Evolutionary conservation across 2,329 filamentous ascomycete genomes (phyloP).

Genomic region (Fonsecaea pugnacius): DNA sequence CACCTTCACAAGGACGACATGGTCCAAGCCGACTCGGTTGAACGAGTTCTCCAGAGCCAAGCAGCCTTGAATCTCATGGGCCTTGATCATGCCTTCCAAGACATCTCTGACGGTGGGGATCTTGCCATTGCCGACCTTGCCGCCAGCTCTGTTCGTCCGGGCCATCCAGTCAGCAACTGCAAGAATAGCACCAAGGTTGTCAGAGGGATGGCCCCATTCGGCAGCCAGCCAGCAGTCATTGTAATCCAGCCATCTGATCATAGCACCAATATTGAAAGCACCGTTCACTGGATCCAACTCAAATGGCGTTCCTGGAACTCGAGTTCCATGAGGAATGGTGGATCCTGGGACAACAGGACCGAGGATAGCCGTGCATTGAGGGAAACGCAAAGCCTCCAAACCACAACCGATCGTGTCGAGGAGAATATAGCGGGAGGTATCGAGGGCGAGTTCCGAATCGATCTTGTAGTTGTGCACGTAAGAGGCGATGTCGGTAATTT

Average conservation of each 20-base stretch:
- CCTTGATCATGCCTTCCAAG: slow-evolving; percentile 97
- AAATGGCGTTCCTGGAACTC: slow-evolving; percentile 88
- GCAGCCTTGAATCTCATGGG: slow-evolving; percentile 98
- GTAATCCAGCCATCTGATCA: slow-evolving; percentile 99
- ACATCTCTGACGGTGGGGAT: slow-evolving; percentile 87
- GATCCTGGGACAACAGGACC: slow-evolving; percentile 91
- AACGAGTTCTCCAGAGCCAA: slow-evolving; percentile 96
- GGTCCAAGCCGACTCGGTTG: slow-evolving; percentile 98
- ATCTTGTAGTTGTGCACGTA: slow-evolving; percentile 94
- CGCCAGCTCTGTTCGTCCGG: slow-evolving; percentile 86
- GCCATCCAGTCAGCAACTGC: slow-evolving; percentile 97
- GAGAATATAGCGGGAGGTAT: slow-evolving; percentile 95
- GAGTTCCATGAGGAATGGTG: slow-evolving; percentile 85
- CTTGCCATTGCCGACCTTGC: slow-evolving; percentile 72
- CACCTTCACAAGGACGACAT: slow-evolving; percentile 97
- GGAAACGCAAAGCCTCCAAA: slow-evolving; percentile 91
- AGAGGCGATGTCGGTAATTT: slow-evolving; percentile 91
- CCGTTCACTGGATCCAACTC: slow-evolving; percentile 93
- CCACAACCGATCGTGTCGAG: slow-evolving; percentile 96
- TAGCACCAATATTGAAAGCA: slow-evolving; percentile 98
- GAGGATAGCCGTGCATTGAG: slow-evolving; percentile 92
- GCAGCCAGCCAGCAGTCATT: slow-evolving; percentile 99
- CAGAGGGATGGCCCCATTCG: slow-evolving; percentile 98
- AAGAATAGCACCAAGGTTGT: slow-evolving; percentile 96
- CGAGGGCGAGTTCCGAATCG: slow-evolving; percentile 88